A percentile compares a stretch with the other conserved stretches of the same genome.
phyloP scores from a whole-genome alignment of 202 grass and related monocot species.

The Panicum hallii region DNA sequence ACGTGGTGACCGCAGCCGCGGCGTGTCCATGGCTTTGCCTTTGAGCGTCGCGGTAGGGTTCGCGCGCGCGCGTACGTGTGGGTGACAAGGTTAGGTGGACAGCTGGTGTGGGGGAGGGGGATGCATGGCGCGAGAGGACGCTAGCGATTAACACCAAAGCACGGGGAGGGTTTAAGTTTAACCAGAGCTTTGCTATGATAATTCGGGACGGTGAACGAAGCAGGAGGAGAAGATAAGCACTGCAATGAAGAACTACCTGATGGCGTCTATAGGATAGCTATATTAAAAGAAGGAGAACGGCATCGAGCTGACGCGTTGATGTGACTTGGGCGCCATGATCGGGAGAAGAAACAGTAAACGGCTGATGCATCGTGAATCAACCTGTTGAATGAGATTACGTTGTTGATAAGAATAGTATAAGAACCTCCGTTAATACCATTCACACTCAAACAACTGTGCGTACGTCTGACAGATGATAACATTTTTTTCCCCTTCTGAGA shows the following conservation, averaged over 20 bases:
- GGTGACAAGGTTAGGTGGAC: constrained; percentile 46
- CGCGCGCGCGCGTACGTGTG: constrained; percentile 32
- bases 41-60: constrained; percentile 46
- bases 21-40: constrained; percentile 55
- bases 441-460: background rate
- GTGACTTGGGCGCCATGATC: background rate
- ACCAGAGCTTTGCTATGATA: background rate
- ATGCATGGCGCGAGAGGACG: constrained; percentile 12
- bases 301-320: background rate
- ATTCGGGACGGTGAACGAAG: background rate
- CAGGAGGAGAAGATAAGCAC: background rate
- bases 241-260: background rate
- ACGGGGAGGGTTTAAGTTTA: background rate
- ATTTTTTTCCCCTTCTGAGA: background rate
- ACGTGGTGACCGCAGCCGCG: constrained; percentile 41
- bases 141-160: background rate
- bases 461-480: background rate
- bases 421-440: background rate
- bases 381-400: background rate
- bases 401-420: background rate
- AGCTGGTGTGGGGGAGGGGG: constrained; percentile 36
- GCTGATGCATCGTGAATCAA: background rate
- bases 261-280: background rate
- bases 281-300: background rate
- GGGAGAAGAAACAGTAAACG: background rate